phyloP scores from a whole-genome alignment of 2,329 filamentous ascomycete genomes.

The Penicillium sp. region DNA sequence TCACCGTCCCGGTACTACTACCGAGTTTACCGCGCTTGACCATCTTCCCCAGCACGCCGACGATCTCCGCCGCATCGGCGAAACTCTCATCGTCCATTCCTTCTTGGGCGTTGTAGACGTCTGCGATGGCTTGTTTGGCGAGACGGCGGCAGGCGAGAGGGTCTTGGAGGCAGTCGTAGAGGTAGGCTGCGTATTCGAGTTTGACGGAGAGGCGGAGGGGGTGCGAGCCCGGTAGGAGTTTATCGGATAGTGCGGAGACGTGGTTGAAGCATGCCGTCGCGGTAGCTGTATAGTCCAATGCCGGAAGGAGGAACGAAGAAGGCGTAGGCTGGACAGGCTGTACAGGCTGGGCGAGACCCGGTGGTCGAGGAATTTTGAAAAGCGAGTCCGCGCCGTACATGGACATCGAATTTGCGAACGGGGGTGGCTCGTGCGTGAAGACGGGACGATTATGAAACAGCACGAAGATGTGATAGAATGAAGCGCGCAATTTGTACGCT shows the following conservation, averaged over 20 bases:
- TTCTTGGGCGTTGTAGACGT: slow-evolving; percentile 88
- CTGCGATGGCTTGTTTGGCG: slow-evolving; percentile 79
- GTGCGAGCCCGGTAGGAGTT: slow-evolving; percentile 80
- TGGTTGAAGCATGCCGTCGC: slow-evolving; percentile 80
- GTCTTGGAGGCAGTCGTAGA: slow-evolving; percentile 91
- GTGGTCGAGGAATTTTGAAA: slow-evolving; percentile 31
- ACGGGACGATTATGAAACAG: slow-evolving; percentile 91
- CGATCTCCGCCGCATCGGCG: slow-evolving; percentile 83
- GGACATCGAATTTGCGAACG: slow-evolving; percentile 31
- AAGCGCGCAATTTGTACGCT: slow-evolving; percentile 86
- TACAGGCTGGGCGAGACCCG: slow-evolving; percentile 20
- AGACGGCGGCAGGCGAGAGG: slow-evolving; percentile 72
- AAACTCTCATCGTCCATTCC: slow-evolving; percentile 97
- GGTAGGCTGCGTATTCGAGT: slow-evolving; percentile 87
- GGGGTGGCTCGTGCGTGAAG: slow-evolving; percentile 60
- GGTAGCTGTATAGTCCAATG: slow-evolving; percentile 78
- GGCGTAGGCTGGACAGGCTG: slow-evolving; percentile 27
- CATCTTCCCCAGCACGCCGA: slow-evolving; percentile 83
- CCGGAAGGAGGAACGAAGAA: slow-evolving; percentile 77
- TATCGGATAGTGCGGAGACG: slow-evolving; percentile 72
- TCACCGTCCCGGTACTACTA: slow-evolving; percentile 34
- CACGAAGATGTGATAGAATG: slow-evolving; percentile 95
- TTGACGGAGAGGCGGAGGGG: slow-evolving; percentile 87
- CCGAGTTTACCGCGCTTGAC: slow-evolving; percentile 68
- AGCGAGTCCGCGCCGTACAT: slow-evolving; percentile 41